Base-by-base conservation (phyloP, 2,329 filamentous ascomycete species). In the Colletotrichum zoysiae region DNA sequence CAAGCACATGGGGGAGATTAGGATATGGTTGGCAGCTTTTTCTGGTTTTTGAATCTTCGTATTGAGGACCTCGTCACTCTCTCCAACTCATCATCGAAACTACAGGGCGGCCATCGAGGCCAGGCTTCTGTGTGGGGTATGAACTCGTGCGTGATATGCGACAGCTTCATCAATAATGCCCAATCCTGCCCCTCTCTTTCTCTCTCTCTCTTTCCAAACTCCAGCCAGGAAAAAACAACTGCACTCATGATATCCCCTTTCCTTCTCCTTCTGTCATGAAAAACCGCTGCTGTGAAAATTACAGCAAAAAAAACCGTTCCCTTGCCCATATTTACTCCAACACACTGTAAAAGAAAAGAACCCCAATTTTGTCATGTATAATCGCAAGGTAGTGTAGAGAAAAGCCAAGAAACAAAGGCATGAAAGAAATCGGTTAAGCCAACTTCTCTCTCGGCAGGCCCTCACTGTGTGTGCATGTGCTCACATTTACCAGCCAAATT, bases 401-500 rank as follows among this genome's bases (percentile, higher is more conserved):
- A 6, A 50, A 11, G 18, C 50, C 33, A 66, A 23, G 1, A 35
- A 11, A n/a, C 18, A 23, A 18, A 18, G 16, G 3, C 23, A 35
- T 23, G 1, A n/a, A 44, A 16, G n/a, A 26, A 3, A 53, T 44
- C 3, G 3, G 23, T n/a, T 33, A 20, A 7, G 26, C n/a, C n/a
- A 16, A 26, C 2, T 1, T 11, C 6, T 40, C 4, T 16, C 26
- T 35, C n/a, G 35, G n/a, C 9, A 65, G 12, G 23, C 33, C 6
- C 16, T 50, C 30, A 44, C 23, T 12, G 8, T 9, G 46, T 33
- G 61, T 20, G 23, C 16, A 6, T 5, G 23, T 44, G 3, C 20
- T 8, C 23, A 11, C 9, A 44, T 33, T 77, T 73, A 84, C 83
- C 83, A 85, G 6, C 80, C 83, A 76, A 86, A 86, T 55, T 83